phyloP scores from a whole-genome alignment of 768 basidiomycete species.

The Hysterangium stoloniferum region DNA sequence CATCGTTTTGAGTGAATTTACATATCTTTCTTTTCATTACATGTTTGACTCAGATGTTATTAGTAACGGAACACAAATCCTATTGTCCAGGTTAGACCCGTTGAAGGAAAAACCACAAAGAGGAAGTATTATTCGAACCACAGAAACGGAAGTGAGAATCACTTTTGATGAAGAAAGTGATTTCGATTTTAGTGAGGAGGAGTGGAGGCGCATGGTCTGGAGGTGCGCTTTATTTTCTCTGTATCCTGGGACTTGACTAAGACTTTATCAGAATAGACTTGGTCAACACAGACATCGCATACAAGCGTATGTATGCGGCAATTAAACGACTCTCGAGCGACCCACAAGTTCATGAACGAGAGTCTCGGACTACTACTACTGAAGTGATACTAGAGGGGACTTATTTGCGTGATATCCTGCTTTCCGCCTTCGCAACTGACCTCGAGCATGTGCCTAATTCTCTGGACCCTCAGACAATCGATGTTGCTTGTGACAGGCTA shows the following conservation, averaged over 20 bases:
- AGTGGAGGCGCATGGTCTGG: slow-evolving; percentile 35
- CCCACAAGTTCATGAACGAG: slow-evolving; percentile 14
- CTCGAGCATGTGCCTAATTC: slow-evolving; percentile 24
- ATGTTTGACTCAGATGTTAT: neutral
- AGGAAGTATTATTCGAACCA: slow-evolving; percentile 47
- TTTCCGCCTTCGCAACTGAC: slow-evolving; percentile 44
- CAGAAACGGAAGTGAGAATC: slow-evolving; percentile 47
- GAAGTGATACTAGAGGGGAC: slow-evolving; percentile 65
- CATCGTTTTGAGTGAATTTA: slow-evolving; percentile 62
- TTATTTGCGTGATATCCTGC: slow-evolving; percentile 58
- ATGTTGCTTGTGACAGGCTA: slow-evolving; percentile 29
- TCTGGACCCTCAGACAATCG: slow-evolving; percentile 34
- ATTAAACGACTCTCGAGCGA: slow-evolving; percentile 33
- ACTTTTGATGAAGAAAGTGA: slow-evolving; percentile 46
- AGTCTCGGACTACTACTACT: slow-evolving; percentile 13
- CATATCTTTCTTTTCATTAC: neutral
- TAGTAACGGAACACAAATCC: slow-evolving; percentile 64
- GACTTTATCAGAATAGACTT: slow-evolving; percentile 46
- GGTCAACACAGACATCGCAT: slow-evolving; percentile 57
- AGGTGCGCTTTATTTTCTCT: neutral
- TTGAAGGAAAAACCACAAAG: slow-evolving; percentile 42
- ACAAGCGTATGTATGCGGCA: slow-evolving; percentile 63
- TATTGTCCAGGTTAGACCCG: slow-evolving; percentile 56
- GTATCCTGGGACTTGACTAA: neutral
- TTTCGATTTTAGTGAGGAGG: slow-evolving; percentile 29